phyloP scores from a whole-genome alignment of 768 basidiomycete species.

The Lactifluus subvellereus region DNA sequence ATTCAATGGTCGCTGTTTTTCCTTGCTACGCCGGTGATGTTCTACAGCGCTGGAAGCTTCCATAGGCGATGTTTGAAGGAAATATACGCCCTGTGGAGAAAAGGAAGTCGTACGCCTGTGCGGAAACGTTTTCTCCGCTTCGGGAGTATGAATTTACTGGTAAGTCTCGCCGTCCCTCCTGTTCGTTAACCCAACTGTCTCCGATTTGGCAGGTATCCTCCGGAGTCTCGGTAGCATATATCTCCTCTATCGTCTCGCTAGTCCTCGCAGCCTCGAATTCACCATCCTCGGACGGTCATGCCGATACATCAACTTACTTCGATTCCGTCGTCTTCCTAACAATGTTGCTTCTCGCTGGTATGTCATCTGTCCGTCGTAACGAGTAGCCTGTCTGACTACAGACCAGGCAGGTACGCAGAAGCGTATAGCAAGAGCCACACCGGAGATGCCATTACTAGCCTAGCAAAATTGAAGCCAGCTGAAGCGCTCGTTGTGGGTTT shows the following conservation, averaged over 20 bases:
- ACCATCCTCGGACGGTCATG: conserved; percentile 35
- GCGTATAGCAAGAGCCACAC: conserved; percentile 64
- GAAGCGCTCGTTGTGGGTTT: conserved; percentile 47
- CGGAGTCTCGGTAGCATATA: conserved; percentile 72
- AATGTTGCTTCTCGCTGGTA: conserved; percentile 70
- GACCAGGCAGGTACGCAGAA: conserved; percentile 55
- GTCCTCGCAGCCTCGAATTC: conserved; percentile 46
- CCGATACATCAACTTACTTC: conserved; percentile 67
- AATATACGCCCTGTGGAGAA: conserved; percentile 50
- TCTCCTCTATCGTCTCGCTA: conserved; percentile 66
- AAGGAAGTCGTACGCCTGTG: conserved; percentile 46
- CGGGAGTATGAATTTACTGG: conserved; percentile 84
- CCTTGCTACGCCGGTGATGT: conserved; percentile 63
- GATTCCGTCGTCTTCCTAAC: conserved; percentile 78
- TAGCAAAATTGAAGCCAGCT: conserved; percentile 58
- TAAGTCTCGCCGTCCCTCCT: conserved; percentile 29
- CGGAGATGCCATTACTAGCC: conserved; percentile 64
- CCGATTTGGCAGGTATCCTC: conserved; percentile 40
- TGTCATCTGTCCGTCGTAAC: conserved; percentile 20
- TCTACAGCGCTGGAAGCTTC: conserved; percentile 56
- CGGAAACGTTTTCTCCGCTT: conserved; percentile 59
- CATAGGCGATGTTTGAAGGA: conserved; percentile 53
- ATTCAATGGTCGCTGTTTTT: conserved; percentile 61
- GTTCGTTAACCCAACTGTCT: no score
- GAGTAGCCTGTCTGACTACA: neutral